Percentiles rank a stretch among this genome's conserved stretches.
Evolutionary conservation across 2,329 filamentous ascomycete species (phyloP).

Genomic region (Aspergillus novoparasiticus): DNA sequence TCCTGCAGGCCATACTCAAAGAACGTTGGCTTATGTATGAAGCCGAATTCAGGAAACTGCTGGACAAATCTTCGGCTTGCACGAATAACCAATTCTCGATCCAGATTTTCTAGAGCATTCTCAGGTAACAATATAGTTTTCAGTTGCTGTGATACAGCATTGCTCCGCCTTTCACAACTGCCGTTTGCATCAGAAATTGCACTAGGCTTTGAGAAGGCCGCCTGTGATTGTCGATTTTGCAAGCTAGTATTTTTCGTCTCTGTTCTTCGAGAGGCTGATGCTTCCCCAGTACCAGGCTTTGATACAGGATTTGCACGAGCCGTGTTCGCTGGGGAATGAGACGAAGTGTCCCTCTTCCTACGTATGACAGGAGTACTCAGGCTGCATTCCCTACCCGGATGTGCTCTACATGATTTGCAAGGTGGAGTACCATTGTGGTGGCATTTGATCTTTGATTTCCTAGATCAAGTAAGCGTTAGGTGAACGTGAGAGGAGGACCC

Average conservation of each 20-base stretch:
- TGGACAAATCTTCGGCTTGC: neutral
- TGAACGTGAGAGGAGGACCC: neutral
- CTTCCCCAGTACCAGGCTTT: neutral
- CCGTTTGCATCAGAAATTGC: neutral
- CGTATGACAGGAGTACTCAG: neutral
- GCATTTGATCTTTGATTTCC: neutral
- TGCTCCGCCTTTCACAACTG: neutral
- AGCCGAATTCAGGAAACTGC: neutral
- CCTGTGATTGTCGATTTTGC: neutral
- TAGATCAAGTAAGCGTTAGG: neutral
- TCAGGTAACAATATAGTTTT: neutral
- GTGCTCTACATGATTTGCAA: neutral
- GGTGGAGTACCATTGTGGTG: neutral
- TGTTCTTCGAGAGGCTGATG: neutral
- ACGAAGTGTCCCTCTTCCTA: neutral
- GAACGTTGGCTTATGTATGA: neutral
- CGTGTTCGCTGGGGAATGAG: neutral
- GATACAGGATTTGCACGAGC: neutral
- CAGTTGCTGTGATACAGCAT: neutral
- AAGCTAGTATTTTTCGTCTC: neutral
- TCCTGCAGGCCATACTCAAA: neutral
- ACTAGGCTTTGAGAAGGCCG: neutral
- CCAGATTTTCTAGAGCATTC: neutral
- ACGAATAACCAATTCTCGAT: neutral
- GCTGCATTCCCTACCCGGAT: neutral